These are phyloP conservation scores for Calonectria naviculata DNA, from an alignment of 2,329 filamentous ascomycete species.

Conservation along the genomic window DNA sequence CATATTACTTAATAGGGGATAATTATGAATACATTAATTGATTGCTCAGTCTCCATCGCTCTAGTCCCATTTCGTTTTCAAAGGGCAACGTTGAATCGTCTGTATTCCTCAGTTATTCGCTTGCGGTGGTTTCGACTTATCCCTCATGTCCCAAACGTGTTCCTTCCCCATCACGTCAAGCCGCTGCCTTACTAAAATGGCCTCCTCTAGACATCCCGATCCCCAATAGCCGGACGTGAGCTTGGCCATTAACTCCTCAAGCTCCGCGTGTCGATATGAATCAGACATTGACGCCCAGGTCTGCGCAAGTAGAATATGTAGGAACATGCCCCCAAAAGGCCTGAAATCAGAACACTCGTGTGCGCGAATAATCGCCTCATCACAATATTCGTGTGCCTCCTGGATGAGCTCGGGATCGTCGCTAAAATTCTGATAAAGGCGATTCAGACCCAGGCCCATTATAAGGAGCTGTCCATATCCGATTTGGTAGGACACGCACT, in stretches of 20 bases:
- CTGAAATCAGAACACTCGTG: constrained; percentile 9
- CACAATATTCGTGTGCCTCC: not conserved
- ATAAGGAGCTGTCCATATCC: constrained; percentile 13
- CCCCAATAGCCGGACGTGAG: constrained; percentile 1
- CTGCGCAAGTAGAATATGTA: constrained; percentile 24
- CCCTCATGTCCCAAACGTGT: not conserved
- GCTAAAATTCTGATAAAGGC: constrained; percentile 9
- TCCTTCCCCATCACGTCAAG: not conserved
- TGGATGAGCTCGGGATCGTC: not conserved
- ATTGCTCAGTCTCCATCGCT: too few relatives aligned
- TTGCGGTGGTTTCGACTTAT: not conserved
- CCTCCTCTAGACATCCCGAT: not conserved
- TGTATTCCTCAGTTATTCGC: not conserved
- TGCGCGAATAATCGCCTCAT: constrained; percentile 9
- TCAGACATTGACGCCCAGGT: constrained; percentile 20
- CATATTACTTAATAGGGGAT: too few relatives aligned
- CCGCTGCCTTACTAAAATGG: not conserved
- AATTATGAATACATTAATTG: too few relatives aligned
- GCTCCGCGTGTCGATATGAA: constrained; percentile 17
- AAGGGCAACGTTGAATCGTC: too few relatives aligned
- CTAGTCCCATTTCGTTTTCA: too few relatives aligned
- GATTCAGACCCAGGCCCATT: constrained; percentile 10
- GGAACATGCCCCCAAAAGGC: constrained; percentile 21
- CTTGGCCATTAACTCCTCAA: constrained; percentile 11
- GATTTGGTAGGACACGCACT: constrained; percentile 10